Evolutionary conservation across 441 rosid species (phyloP).

Genomic region (Breynia disticha): DNA sequence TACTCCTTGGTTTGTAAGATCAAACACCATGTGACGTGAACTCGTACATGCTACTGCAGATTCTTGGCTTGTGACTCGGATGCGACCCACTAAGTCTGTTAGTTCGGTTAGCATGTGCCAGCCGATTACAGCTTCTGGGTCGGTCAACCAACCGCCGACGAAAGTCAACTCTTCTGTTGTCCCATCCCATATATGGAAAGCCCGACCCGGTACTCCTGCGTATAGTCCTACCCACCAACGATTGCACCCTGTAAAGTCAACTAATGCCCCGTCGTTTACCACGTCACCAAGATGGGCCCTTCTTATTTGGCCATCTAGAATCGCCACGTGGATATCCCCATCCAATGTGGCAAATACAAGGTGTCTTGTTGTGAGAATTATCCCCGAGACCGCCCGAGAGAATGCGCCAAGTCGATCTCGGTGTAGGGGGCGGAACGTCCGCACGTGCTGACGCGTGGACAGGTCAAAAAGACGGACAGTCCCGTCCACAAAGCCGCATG

Average conservation of each 20-base stretch:
- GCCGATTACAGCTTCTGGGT: slow-evolving; percentile 58
- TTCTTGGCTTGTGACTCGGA: slow-evolving; percentile 43
- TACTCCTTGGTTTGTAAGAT: slow-evolving; percentile 47
- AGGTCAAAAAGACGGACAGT: slow-evolving; percentile 68
- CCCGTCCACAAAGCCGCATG: slow-evolving; percentile 82
- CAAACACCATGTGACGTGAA: slow-evolving; percentile 32
- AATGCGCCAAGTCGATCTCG: slow-evolving; percentile 59
- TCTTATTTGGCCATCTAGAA: slow-evolving; percentile 19
- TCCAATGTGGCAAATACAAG: slow-evolving; percentile 62
- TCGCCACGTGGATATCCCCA: slow-evolving; percentile 71
- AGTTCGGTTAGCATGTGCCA: slow-evolving; percentile 69
- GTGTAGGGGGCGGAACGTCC: slow-evolving; percentile 49
- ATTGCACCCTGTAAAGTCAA: slow-evolving; percentile 68
- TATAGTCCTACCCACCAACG: slow-evolving; percentile 93
- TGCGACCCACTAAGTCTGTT: slow-evolving; percentile 56
- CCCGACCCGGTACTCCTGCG: slow-evolving; percentile 71
- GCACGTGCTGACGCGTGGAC: slow-evolving; percentile 36
- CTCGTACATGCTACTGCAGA: slow-evolving; percentile 74
- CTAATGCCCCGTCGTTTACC: slow-evolving; percentile 56
- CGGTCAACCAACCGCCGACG: slow-evolving; percentile 51
- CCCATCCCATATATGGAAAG: slow-evolving; percentile 69
- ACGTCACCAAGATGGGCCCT: slow-evolving; percentile 51
- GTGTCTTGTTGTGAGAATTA: slow-evolving; percentile 31
- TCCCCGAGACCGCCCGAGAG: slow-evolving; percentile 75
- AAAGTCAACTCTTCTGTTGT: slow-evolving; percentile 35